Percentiles rank a stretch among this genome's conserved stretches.
Evolutionary conservation across 345 rosid genomes (phyloP).

Genomic region (Trapa bicornis): DNA sequence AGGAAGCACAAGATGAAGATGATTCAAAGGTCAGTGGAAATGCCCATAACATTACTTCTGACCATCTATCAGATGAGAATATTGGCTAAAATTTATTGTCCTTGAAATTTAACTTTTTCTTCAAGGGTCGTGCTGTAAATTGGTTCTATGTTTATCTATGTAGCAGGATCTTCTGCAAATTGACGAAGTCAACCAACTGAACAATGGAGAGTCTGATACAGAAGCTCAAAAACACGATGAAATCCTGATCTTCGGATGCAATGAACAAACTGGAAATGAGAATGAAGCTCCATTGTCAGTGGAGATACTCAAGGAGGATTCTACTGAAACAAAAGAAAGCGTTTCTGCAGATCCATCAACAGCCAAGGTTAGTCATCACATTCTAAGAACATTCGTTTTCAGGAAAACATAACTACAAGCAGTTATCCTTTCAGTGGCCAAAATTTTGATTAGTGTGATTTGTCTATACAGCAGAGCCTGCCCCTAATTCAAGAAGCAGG

Average conservation of each 20-base stretch:
- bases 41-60: neutral
- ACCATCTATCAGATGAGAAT: conserved; percentile 5
- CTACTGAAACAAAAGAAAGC: neutral
- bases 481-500: conserved; percentile 4
- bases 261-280: neutral
- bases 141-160: neutral
- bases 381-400: neutral
- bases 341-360: neutral
- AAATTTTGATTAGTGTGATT: neutral
- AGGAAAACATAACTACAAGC: neutral
- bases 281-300: neutral
- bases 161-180: neutral
- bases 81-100: neutral
- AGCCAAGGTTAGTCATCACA: neutral
- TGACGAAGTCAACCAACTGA: neutral
- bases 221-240: neutral
- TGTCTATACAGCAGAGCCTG: neutral
- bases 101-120: neutral
- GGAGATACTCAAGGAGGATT: neutral
- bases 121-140: neutral
- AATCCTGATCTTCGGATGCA: neutral
- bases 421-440: neutral
- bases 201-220: neutral
- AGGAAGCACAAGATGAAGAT: conserved; percentile 6
- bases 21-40: neutral